Base-by-base conservation (phyloP, 306 rosid species). In the Parietaria judaica region DNA sequence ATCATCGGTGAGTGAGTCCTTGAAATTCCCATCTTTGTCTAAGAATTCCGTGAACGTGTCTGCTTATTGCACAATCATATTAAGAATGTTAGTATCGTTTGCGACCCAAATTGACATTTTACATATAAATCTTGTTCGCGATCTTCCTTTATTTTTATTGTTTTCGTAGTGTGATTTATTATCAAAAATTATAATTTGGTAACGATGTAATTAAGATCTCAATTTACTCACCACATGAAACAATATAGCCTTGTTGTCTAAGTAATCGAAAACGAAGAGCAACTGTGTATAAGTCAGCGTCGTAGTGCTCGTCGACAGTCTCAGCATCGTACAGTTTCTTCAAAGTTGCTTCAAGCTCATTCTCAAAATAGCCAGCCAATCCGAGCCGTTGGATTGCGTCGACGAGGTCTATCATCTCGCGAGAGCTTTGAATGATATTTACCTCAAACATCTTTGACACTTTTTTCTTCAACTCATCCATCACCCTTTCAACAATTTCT, bases 181-280 rank as follows among this genome's bases (percentile, higher is more conserved):
- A 41, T 3, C 45, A 41, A 41, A 0, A 23, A 23, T 23, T 0
- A 23, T 23, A 23, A 23, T 23, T 23, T 23, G 31, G 45, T 41
- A 41, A 41, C 6, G 45, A 8, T 8, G 9, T 11, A 1, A 5
- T 34, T 17, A 3, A 36, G 0, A 56, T 13, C 3, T n/a, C 3
- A 41, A 41, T 49, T 3, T 37, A 57, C 61, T 0, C 59, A 83
- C 80, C 66, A 15, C 66, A 38, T 7, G 80, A 64, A 71, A 73
- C 53, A 3, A 11, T 16, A 48, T 57, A 50, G 14, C 82, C 82
- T 1, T 77, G 78, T 66, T 80, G 80, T 14, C 89, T 70, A 15
- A 83, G 12, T 38, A 83, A 7, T 16, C 86, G 73, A 66, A 84
- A 84, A n/a, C 65, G 47, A 34, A 80, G 72, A 39, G 82, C 72